These are phyloP conservation scores for Dichotomocladium elegans DNA, from an alignment of 371 early-diverging fungal species.

Conservation along the genomic window DNA sequence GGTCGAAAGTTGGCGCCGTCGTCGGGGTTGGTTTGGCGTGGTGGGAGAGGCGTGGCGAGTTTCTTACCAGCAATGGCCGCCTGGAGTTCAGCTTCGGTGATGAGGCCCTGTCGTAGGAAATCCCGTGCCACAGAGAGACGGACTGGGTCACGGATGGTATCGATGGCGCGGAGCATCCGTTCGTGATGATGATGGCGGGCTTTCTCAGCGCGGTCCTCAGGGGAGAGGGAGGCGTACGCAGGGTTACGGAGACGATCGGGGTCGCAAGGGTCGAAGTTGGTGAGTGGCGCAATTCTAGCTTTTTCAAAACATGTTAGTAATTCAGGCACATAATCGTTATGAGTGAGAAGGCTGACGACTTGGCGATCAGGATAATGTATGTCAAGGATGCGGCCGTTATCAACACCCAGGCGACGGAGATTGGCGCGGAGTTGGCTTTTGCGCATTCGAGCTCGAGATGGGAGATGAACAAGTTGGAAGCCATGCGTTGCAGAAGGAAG, in stretches of 20 bases:
- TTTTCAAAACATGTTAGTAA: not conserved
- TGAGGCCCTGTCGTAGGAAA: not conserved
- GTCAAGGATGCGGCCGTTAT: conserved; percentile 1
- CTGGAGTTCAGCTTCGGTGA: not conserved
- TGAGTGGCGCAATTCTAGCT: not conserved
- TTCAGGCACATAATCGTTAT: conserved; percentile 1
- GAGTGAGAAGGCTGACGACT: conserved; percentile 3
- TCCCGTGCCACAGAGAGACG: not conserved
- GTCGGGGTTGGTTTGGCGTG: not conserved
- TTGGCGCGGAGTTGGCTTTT: not conserved
- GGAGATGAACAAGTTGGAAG: not conserved
- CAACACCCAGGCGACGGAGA: not conserved
- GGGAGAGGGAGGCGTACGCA: not conserved
- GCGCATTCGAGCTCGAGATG: not conserved
- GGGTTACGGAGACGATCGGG: conserved; percentile 4
- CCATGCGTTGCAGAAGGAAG: not conserved
- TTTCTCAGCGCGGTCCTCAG: not conserved
- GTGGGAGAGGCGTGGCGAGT: not conserved
- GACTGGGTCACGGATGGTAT: not conserved
- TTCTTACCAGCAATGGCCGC: not conserved
- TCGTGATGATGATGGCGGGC: not conserved
- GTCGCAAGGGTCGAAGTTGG: conserved; percentile 6
- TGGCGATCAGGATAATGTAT: conserved; percentile 5
- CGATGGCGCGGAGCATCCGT: not conserved
- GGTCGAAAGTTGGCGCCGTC: not conserved